A percentile compares a stretch with the other conserved stretches of the same genome.
These are phyloP conservation scores for Aspergillus hiratsukae DNA, from an alignment of 2,329 filamentous ascomycete genomes.

Conservation along the genomic window DNA sequence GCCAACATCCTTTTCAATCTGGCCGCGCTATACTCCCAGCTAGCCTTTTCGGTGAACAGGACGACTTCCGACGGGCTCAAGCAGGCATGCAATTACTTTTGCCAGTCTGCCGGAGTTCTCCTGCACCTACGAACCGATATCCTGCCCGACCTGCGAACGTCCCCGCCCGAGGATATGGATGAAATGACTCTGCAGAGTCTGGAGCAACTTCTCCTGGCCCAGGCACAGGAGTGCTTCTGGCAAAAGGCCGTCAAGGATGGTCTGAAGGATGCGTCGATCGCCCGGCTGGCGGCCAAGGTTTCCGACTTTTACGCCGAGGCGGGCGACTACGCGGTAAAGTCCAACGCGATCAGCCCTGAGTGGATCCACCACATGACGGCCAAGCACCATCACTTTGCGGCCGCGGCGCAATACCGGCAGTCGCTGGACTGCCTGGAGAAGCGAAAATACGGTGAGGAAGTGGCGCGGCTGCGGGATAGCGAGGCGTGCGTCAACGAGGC, in stretches of 20 bases:
- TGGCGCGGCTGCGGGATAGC: conserved; percentile 78
- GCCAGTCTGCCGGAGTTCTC: conserved; percentile 78
- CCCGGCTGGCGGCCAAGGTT: conserved; percentile 83
- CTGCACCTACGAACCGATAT: conserved; percentile 70
- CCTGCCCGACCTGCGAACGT: conserved; percentile 75
- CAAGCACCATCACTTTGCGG: conserved; percentile 96
- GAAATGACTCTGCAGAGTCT: conserved; percentile 77
- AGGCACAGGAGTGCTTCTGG: conserved; percentile 98
- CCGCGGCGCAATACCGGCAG: conserved; percentile 87
- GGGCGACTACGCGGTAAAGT: conserved; percentile 80
- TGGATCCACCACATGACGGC: conserved; percentile 98
- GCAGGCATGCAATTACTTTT: conserved; percentile 83
- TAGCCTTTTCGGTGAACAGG: conserved; percentile 76
- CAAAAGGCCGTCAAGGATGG: conserved; percentile 92
- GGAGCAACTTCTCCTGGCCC: conserved; percentile 77
- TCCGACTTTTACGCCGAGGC: conserved; percentile 85
- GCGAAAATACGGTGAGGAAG: conserved; percentile 90
- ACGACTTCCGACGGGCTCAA: conserved; percentile 78
- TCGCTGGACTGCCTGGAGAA: conserved; percentile 91
- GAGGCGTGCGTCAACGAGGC: conserved; percentile 79
- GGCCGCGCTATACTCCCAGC: conserved; percentile 85
- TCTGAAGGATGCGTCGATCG: conserved; percentile 87
- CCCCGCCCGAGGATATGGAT: conserved; percentile 95
- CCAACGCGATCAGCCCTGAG: conserved; percentile 81
- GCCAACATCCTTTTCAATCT: conserved; percentile 93